These are phyloP conservation scores for Collybia mongolica DNA, from an alignment of 768 basidiomycete species.

Conservation along the genomic window DNA sequence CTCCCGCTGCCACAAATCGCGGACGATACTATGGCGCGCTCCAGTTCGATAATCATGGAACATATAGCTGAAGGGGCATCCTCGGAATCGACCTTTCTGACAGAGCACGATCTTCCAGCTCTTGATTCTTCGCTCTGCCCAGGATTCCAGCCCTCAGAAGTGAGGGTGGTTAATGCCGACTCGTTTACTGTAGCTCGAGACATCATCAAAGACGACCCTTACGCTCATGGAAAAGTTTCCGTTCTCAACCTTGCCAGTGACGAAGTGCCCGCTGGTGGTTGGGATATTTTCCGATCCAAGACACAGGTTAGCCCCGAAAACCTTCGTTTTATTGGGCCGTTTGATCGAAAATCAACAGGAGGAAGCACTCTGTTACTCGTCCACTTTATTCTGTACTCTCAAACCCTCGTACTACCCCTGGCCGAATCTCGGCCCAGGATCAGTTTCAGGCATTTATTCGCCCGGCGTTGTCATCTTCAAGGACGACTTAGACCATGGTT, in stretches of 20 bases:
- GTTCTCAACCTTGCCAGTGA: slow-evolving; percentile 43
- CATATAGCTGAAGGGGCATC: slow-evolving; percentile 29
- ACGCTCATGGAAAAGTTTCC: slow-evolving; percentile 24
- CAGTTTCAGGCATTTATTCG: slow-evolving; percentile 39
- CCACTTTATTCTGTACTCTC: slow-evolving; percentile 42
- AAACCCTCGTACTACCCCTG: slow-evolving; percentile 42
- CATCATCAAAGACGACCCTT: slow-evolving; percentile 23
- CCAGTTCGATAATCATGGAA: slow-evolving; percentile 20
- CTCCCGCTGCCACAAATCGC: slow-evolving; percentile 10
- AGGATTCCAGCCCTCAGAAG: slow-evolving; percentile 10
- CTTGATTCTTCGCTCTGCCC: slow-evolving; percentile 18
- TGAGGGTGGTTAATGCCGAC: slow-evolving; percentile 33
- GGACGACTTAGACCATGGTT: slow-evolving; percentile 41
- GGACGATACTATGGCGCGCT: slow-evolving; percentile 26
- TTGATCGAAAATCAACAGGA: slow-evolving; percentile 24
- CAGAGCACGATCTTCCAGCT: slow-evolving; percentile 21
- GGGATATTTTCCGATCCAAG: slow-evolving; percentile 22
- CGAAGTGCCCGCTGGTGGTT: slow-evolving; percentile 27
- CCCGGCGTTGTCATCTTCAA: slow-evolving; percentile 47
- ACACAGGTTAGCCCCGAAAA: slow-evolving; percentile 27
- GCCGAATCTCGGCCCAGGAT: slow-evolving; percentile 42
- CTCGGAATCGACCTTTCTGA: slow-evolving; percentile 24
- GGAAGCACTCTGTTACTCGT: slow-evolving; percentile 48
- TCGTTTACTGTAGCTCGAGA: slow-evolving; percentile 34
- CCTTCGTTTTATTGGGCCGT: not conserved